Evolutionary conservation across 1,284 basidiomycete genomes (phyloP).

Genomic region (Trichosporon inkin): DNA sequence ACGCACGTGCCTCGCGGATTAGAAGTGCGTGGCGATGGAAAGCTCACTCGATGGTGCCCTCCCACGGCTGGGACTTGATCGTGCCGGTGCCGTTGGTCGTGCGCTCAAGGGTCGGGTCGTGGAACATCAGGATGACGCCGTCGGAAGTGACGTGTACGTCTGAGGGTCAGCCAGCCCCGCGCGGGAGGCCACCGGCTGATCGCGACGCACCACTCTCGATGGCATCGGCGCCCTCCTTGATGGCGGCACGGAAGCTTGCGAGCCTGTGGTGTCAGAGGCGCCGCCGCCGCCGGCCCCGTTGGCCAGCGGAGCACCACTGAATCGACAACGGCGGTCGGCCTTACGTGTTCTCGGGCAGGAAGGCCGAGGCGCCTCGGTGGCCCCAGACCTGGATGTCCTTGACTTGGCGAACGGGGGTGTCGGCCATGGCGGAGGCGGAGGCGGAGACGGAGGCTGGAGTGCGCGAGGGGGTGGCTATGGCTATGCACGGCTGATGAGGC

Average conservation of each 20-base stretch:
- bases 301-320: constrained; percentile 8
- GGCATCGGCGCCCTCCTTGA: constrained; percentile 85
- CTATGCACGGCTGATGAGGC: neutral
- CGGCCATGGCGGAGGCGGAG: constrained; percentile 4
- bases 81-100: constrained; percentile 57
- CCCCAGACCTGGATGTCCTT: constrained; percentile 75
- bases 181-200: too few species aligned
- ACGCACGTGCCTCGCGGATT: constrained; percentile 57
- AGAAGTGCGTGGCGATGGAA: neutral
- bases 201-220: constrained; percentile 72
- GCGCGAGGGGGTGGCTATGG: neutral
- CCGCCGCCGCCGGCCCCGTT: constrained; percentile 13
- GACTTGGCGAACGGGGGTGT: constrained; percentile 20
- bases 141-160: constrained; percentile 95
- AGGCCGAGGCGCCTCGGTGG: constrained; percentile 75
- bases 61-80: constrained; percentile 53
- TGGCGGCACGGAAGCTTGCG: constrained; percentile 87
- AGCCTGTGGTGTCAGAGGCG: constrained; percentile 54
- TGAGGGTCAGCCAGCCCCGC: constrained; percentile 46
- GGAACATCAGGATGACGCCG: constrained; percentile 91
- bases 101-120: constrained; percentile 68
- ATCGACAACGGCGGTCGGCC: constrained; percentile 12
- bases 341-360: constrained; percentile 50
- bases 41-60: constrained; percentile 48
- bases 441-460: neutral